phyloP scores from a whole-genome alignment of 2,329 filamentous ascomycete genomes.

The Alternaria triticimaculans region DNA sequence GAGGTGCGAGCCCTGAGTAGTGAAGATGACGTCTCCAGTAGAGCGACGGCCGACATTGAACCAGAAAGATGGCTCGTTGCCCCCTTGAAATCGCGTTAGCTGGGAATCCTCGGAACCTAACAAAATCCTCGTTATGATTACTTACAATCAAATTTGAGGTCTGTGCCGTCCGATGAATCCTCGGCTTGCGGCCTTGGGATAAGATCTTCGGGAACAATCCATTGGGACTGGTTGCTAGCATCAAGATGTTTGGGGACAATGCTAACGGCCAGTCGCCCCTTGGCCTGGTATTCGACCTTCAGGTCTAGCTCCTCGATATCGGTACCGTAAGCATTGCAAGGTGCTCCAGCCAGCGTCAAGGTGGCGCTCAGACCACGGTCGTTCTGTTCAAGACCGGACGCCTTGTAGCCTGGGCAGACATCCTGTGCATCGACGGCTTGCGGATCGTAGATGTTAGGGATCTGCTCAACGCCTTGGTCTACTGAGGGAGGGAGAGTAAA shows the following conservation, averaged over 20 bases:
- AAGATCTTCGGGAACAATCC: constrained; percentile 68
- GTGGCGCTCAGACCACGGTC: constrained; percentile 59
- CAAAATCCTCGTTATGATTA: not conserved
- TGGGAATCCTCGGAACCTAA: not conserved
- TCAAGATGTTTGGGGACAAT: constrained; percentile 71
- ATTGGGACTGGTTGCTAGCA: constrained; percentile 69
- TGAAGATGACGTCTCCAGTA: constrained; percentile 71
- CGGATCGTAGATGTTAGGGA: constrained; percentile 71
- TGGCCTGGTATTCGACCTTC: constrained; percentile 70
- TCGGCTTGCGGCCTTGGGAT: constrained; percentile 64
- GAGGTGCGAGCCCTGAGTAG: constrained; percentile 67
- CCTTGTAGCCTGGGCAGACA: constrained; percentile 67
- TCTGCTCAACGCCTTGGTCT: constrained; percentile 39
- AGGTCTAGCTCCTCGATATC: constrained; percentile 73
- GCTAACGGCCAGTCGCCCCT: constrained; percentile 71
- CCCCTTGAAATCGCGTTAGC: constrained; percentile 49
- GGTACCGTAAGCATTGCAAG: constrained; percentile 77
- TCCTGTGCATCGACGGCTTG: constrained; percentile 67
- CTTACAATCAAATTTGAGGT: constrained; percentile 56
- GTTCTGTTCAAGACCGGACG: constrained; percentile 56
- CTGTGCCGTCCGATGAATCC: constrained; percentile 45
- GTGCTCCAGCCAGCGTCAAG: constrained; percentile 59
- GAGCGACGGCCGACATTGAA: constrained; percentile 64
- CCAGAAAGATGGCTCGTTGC: constrained; percentile 64
- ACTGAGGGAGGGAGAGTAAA: constrained; percentile 49